These are phyloP conservation scores for Kwoniella sp. DNA, from an alignment of 768 basidiomycete species.

Conservation along the genomic window DNA sequence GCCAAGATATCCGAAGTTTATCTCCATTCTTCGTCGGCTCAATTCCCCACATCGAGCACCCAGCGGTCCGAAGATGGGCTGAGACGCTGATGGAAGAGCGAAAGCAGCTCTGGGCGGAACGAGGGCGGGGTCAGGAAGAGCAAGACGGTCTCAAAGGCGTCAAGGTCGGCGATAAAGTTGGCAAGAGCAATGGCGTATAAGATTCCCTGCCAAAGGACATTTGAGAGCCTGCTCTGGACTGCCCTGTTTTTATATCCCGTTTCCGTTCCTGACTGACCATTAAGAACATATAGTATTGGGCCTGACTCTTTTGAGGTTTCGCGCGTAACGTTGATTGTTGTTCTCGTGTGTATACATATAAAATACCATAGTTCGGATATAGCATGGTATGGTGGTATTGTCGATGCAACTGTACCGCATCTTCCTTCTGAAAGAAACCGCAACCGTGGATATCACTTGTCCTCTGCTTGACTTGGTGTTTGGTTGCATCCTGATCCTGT, in stretches of 20 bases:
- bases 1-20: slow-evolving; percentile 50
- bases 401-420: not conserved
- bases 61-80: slow-evolving; percentile 52
- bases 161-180: slow-evolving; percentile 17
- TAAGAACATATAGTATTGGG: not conserved
- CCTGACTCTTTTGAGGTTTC: too few species aligned
- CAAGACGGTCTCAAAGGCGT: slow-evolving; percentile 38
- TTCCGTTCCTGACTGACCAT: not conserved
- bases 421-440: not conserved
- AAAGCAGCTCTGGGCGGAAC: slow-evolving; percentile 44
- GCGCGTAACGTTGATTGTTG: not conserved
- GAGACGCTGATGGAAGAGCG: slow-evolving; percentile 54
- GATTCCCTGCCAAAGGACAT: not conserved
- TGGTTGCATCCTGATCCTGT: too few species aligned
- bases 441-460: too few species aligned
- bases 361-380: slow-evolving; percentile 5
- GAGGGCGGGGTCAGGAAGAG: slow-evolving; percentile 46
- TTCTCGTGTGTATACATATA: not conserved
- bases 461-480: too few species aligned
- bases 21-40: slow-evolving; percentile 52
- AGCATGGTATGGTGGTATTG: not conserved
- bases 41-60: slow-evolving; percentile 54
- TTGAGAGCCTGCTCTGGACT: too few species aligned
- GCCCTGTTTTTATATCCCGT: too few species aligned
- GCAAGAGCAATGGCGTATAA: slow-evolving; percentile 17